phyloP scores from a whole-genome alignment of 169 alveolate species.

The Plasmodium vinckei region DNA sequence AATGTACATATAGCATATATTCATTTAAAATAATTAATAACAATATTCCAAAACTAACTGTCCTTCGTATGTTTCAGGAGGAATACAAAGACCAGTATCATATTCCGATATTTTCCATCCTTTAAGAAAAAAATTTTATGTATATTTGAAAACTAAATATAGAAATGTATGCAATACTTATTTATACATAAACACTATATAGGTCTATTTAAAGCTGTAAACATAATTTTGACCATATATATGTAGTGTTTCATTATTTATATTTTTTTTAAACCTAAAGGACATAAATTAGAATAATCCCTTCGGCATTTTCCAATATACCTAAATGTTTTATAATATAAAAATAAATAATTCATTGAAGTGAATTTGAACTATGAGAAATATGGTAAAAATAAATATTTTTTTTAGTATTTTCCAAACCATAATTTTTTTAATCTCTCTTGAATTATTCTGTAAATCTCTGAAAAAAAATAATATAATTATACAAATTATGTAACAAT shows the following conservation, averaged over 20 bases:
- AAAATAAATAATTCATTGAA: constrained; percentile 1
- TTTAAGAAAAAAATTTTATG: background rate
- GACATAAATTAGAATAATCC: constrained; percentile 52
- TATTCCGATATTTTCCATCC: constrained; percentile 59
- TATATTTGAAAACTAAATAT: background rate
- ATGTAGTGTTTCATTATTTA: no score
- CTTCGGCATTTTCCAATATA: constrained; percentile 72
- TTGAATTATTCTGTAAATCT: constrained; percentile 59
- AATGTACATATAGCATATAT: no score
- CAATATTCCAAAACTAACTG: constrained; percentile 16
- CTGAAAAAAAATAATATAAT: constrained; percentile 28
- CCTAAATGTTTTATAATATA: constrained; percentile 19
- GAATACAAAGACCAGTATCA: constrained; percentile 61
- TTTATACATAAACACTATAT: no score
- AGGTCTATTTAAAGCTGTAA: no score
- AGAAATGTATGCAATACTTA: no score
- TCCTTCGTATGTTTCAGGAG: constrained; percentile 73
- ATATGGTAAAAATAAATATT: background rate
- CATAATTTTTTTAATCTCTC: constrained; percentile 67
- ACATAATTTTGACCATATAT: no score
- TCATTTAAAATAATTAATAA: no score
- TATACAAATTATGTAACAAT: background rate
- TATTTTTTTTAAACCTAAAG: constrained; percentile 46
- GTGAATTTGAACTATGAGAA: background rate
- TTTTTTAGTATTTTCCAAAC: constrained; percentile 11